Base-by-base conservation (phyloP, 225 moss, liverwort and hornwort species). In the Lunularia cruciata region DNA sequence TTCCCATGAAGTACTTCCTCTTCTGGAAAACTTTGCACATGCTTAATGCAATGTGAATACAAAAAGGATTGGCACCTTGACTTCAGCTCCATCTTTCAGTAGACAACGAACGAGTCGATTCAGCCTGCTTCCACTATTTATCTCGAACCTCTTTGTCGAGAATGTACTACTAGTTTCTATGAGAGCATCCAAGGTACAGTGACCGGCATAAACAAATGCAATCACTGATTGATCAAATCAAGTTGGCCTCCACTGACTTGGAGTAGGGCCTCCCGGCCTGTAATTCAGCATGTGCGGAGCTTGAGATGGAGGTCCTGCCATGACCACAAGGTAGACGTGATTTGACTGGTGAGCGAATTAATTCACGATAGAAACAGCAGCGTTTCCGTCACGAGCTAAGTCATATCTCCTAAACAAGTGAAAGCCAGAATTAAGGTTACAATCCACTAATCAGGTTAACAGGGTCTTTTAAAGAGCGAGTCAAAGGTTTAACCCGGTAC, bases 181-280 rank as follows among this genome's bases (percentile, higher is more conserved):
- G 69, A 65, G 67, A 34, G 67, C 59, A 39, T 47, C 65, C 57
- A 72, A 83, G 67, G 45, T 79, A 75, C 73, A 32, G 47, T 47
- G 55, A 27, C 65, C 62, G 20, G 68, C 28, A 77, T 60, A 34
- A 23, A 47, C 31, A 42, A 70, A 51, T 16, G 30, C 63, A 80
- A 83, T 79, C 73, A 76, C 61, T 46, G 69, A 47, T 69, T 55
- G 71, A 52, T 67, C 67, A 74, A 35, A 65, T 86, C 87, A 92
- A 46, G 83, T 86, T 52, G 94, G 79, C 69, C 94, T 89, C 94
- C 94, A 95, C 51, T 83, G 85, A 79, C 74, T 83, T 51, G 77
- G 85, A 37, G 89, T 31, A n/a, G 91, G 89, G 42, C 91, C 94
- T 54, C 86, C 88, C 32, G 91, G 86, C 78, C 95, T 86, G 68